Percentiles rank a stretch among this genome's conserved stretches.
Conservation (phyloP, 2,329 filamentous ascomycete genomes). For the Cercospora berteroae region DNA sequence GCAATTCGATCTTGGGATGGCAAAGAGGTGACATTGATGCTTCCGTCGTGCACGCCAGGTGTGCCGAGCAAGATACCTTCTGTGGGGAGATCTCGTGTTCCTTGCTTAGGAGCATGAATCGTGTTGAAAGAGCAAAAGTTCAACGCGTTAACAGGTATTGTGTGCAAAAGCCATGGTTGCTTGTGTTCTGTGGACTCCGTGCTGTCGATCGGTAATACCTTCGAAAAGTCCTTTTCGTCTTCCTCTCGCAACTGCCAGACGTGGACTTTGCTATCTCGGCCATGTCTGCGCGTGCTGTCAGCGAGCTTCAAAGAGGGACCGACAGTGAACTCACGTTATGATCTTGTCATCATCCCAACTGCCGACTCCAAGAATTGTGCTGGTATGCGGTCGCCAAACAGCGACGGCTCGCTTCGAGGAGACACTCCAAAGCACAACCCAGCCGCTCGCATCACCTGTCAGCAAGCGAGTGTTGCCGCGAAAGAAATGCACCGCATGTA, state of each 20-base stretch:
- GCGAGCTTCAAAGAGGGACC: not conserved
- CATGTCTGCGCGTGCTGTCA: conserved; percentile 61
- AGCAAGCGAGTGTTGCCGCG: conserved; percentile 71
- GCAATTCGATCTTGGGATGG: conserved; percentile 71
- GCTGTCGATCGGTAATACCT: conserved; percentile 66
- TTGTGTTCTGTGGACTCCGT: conserved; percentile 47
- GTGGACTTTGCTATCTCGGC: conserved; percentile 79
- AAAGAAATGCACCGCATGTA: conserved; percentile 75
- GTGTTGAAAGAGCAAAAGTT: conserved; percentile 88
- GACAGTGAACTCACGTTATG: conserved; percentile 64
- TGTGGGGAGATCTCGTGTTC: conserved; percentile 19
- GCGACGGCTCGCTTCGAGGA: conserved; percentile 75
- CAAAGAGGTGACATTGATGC: conserved; percentile 79
- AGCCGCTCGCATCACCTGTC: conserved; percentile 88
- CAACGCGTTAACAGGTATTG: conserved; percentile 83
- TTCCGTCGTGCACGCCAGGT: conserved; percentile 54
- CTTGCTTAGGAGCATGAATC: conserved; percentile 40
- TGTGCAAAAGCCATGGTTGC: conserved; percentile 81
- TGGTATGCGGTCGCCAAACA: conserved; percentile 83
- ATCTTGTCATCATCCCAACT: conserved; percentile 71
- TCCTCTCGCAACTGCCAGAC: conserved; percentile 71
- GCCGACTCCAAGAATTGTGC: conserved; percentile 70
- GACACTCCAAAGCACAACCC: conserved; percentile 81
- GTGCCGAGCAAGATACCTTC: conserved; percentile 67
- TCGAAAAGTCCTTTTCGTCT: conserved; percentile 65